Evolutionary conservation across 2,329 filamentous ascomycete species (phyloP).

Genomic region (Colletotrichum navitas): DNA sequence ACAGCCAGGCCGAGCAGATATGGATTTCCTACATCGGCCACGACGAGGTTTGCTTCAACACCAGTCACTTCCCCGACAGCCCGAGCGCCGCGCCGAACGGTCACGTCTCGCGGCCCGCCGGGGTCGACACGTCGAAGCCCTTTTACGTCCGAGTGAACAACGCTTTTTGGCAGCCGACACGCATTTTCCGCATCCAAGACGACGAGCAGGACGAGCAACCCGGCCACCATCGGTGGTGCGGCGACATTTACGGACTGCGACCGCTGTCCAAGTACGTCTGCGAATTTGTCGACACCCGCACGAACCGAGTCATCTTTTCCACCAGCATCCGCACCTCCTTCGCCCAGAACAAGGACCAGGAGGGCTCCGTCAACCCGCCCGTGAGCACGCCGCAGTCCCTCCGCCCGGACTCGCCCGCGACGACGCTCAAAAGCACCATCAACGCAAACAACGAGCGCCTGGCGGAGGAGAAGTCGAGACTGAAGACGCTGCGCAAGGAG

Average conservation of each 20-base stretch:
- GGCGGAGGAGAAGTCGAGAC: conserved; percentile 74
- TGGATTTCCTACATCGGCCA: conserved; percentile 86
- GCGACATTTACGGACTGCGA: conserved; percentile 76
- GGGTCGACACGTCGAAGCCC: conserved; percentile 77
- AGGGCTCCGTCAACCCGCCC: conserved; percentile 51
- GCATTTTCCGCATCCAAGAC: conserved; percentile 69
- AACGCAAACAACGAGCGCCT: conserved; percentile 78
- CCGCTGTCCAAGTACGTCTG: conserved; percentile 82
- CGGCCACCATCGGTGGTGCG: conserved; percentile 72
- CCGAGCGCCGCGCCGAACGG: conserved; percentile 45
- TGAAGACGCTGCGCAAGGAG: conserved; percentile 80
- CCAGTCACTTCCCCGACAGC: conserved; percentile 71
- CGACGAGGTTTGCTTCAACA: conserved; percentile 82
- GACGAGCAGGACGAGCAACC: conserved; percentile 46
- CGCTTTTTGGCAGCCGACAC: conserved; percentile 82
- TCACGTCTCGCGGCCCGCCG: conserved; percentile 56
- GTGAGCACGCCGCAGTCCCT: conserved; percentile 68
- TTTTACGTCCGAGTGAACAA: conserved; percentile 86
- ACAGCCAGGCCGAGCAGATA: conserved; percentile 77
- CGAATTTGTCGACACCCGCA: conserved; percentile 79
- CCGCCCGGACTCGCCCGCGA: conserved; percentile 81
- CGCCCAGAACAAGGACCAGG: conserved; percentile 59
- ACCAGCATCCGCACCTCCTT: conserved; percentile 77
- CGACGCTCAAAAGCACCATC: conserved; percentile 82
- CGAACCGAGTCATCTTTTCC: conserved; percentile 76